phyloP scores from a whole-genome alignment of 1,284 basidiomycete genomes.

The Boletellus sp. region DNA sequence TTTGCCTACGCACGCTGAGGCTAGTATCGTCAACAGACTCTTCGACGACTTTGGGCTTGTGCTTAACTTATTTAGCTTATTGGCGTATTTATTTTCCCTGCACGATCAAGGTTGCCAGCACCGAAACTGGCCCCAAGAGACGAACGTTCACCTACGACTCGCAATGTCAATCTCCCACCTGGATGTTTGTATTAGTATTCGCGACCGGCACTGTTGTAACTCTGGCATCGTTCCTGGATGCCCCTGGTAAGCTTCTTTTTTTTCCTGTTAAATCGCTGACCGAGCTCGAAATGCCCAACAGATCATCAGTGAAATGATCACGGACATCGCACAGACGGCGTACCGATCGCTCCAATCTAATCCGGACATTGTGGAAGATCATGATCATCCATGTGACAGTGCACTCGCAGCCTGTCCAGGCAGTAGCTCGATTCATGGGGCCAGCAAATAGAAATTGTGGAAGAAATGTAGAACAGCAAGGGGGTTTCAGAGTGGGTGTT shows the following conservation, averaged over 20 bases:
- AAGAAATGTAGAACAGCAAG: neutral
- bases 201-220: neutral
- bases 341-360: no score
- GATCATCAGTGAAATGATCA: slow-evolving; percentile 78
- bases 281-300: slow-evolving; percentile 15
- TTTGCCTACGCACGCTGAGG: neutral
- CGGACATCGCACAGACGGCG: slow-evolving; percentile 75
- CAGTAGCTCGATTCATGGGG: neutral
- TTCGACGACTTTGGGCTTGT: neutral
- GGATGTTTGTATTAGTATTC: slow-evolving; percentile 3
- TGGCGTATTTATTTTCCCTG: slow-evolving; percentile 8
- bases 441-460: neutral
- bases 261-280: neutral
- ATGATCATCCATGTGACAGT: neutral
- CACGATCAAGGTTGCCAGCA: neutral
- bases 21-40: slow-evolving; percentile 11
- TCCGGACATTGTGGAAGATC: no score
- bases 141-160: neutral
- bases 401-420: neutral
- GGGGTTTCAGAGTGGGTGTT: neutral
- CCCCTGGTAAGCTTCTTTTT: slow-evolving; percentile 31
- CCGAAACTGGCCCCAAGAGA: neutral
- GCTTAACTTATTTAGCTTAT: slow-evolving; percentile 8
- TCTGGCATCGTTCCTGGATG: slow-evolving; percentile 31
- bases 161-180: neutral